Evolutionary conservation across 768 basidiomycete species (phyloP).

Genomic region (Lactarius sanguifluus): DNA sequence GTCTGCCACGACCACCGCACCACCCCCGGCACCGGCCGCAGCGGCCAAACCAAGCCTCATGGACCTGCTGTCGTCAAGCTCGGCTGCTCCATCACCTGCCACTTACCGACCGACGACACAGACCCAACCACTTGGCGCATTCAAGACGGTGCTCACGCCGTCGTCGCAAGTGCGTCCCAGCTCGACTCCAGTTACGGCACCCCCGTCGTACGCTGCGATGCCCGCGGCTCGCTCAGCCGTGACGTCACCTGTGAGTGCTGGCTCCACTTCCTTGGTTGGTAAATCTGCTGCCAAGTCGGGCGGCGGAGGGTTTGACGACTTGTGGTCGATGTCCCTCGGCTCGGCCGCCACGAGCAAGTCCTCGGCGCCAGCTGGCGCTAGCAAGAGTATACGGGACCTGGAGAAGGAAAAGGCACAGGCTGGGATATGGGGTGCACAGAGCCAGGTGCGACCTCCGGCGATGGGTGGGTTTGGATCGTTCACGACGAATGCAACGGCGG

Average conservation of each 20-base stretch:
- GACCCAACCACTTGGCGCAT: conserved; percentile 9
- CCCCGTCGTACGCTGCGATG: not conserved
- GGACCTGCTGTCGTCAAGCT: conserved; percentile 15
- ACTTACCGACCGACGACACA: conserved; percentile 9
- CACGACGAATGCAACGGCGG: conserved; percentile 29
- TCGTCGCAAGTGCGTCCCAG: conserved; percentile 23
- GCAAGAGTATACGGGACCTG: conserved; percentile 84
- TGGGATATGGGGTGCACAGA: conserved; percentile 67
- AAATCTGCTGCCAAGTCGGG: conserved; percentile 41
- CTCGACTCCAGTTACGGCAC: conserved; percentile 19
- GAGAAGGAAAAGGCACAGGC: conserved; percentile 84
- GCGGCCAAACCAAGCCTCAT: conserved; percentile 18
- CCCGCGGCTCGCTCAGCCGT: conserved; percentile 30
- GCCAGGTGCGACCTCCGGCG: conserved; percentile 30
- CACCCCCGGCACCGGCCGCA: conserved; percentile 15
- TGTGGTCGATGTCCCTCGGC: conserved; percentile 84
- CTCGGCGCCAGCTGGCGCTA: conserved; percentile 36
- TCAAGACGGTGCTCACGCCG: conserved; percentile 14
- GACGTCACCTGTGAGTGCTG: conserved; percentile 26
- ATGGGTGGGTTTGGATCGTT: conserved; percentile 34
- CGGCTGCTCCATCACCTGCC: not conserved
- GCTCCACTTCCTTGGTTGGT: conserved; percentile 29
- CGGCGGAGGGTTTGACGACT: conserved; percentile 75
- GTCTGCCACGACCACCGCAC: conserved; percentile 46
- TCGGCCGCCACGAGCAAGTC: conserved; percentile 38